These are phyloP conservation scores for Cladosporium austrohemisphaericum DNA, from an alignment of 2,329 filamentous ascomycete species.

Conservation along the genomic window DNA sequence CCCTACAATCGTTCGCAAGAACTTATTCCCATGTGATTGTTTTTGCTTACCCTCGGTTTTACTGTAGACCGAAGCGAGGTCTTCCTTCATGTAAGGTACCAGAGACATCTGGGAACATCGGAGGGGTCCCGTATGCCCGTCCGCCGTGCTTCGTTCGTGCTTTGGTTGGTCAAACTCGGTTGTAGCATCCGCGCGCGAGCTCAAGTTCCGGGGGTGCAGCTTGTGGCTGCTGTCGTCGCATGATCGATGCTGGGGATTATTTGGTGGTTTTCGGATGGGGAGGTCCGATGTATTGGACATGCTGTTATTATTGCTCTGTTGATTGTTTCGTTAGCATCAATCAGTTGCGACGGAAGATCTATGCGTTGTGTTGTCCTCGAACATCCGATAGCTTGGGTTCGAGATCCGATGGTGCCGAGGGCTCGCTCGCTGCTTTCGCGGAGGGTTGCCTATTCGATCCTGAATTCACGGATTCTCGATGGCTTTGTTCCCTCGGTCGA, in stretches of 20 bases:
- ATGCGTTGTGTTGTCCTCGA: not conserved
- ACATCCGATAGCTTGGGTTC: not conserved
- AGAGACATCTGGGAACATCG: too few species aligned
- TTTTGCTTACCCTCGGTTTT: too few species aligned
- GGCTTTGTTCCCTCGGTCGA: too few species aligned
- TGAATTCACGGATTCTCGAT: not conserved
- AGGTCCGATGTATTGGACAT: not conserved
- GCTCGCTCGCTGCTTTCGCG: not conserved
- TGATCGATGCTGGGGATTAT: not conserved
- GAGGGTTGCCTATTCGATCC: not conserved
- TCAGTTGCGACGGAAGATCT: too few species aligned
- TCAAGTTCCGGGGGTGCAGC: too few species aligned
- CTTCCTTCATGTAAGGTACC: too few species aligned
- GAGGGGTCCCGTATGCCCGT: slow-evolving; percentile 6
- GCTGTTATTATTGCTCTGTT: not conserved
- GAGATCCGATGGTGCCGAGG: slow-evolving; percentile 1
- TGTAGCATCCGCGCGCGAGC: slow-evolving; percentile 1
- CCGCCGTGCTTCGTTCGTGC: not conserved
- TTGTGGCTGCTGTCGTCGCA: not conserved
- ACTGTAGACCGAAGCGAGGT: too few species aligned
- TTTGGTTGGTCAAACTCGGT: not conserved
- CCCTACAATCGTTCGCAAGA: too few species aligned
- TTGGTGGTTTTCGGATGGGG: not conserved
- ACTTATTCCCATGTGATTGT: too few species aligned
- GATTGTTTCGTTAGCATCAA: not conserved